Evolutionary conservation across 441 rosid genomes (phyloP).

Genomic region (Erodium moschatum): DNA sequence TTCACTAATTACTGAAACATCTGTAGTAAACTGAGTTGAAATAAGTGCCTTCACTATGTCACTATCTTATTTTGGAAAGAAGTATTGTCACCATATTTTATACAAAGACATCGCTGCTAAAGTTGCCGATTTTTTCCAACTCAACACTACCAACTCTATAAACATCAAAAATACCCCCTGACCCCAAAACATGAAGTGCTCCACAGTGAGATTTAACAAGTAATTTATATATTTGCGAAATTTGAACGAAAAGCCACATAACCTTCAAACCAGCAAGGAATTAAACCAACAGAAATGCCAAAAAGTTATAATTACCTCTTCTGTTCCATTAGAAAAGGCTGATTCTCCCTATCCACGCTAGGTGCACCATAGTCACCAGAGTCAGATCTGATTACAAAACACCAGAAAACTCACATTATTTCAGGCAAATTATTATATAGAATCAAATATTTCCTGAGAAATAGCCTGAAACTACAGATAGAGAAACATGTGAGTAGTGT

Average conservation of each 20-base stretch:
- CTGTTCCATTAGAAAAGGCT: constrained; percentile 43
- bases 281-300: constrained; percentile 5
- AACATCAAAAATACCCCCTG: too few relatives aligned
- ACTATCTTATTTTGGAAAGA: neutral
- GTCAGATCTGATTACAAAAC: constrained; percentile 28
- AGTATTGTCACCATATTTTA: neutral
- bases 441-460: too few relatives aligned
- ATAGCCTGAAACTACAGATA: neutral
- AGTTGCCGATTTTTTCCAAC: too few relatives aligned
- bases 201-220: neutral
- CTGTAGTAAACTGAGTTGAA: neutral
- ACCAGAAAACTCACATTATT: neutral
- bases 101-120: too few relatives aligned
- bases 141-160: too few relatives aligned
- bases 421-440: neutral
- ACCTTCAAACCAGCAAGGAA: neutral
- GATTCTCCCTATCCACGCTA: constrained; percentile 30
- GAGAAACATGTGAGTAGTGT: neutral
- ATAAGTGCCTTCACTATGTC: neutral
- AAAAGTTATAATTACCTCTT: constrained; percentile 29
- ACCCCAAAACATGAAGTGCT: too few relatives aligned
- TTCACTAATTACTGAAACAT: neutral
- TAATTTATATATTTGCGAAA: neutral
- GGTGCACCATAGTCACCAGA: constrained; percentile 29
- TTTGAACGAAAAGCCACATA: too few relatives aligned